Evolutionary conservation across 2,329 filamentous ascomycete species (phyloP), one percentile per base, ranked within the genome.

Genomic region (Aspergillus ochraceoroseus): DNA sequence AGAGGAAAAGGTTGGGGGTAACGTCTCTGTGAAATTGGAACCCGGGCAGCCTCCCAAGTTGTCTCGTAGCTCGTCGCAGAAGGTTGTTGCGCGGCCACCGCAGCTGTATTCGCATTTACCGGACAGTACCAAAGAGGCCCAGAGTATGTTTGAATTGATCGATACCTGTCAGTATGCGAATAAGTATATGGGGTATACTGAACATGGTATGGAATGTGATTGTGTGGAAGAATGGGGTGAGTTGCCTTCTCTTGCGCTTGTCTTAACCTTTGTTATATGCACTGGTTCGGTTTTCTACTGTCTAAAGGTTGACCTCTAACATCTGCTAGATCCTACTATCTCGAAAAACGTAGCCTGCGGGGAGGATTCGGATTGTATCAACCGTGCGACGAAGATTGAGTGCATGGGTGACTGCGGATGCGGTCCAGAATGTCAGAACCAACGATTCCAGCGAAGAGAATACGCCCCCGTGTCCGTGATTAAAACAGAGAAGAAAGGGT

Each of bases 401-500:
- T 98, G 92, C 63, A 76, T 86, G 23, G 80, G 80, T 46, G 84
- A 89, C 53, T 92, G 89, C 66, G 86, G 87, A 59, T 98, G 92
- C 65, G 89, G 89, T 39, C 72, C 79, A 25, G 80, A 79, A 33
- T 98, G 92, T 64, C 86, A 94, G 63, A 98, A 98, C 61, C 88
- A 95, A 65, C 83, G 92, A 46, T 96, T 98, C 58, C 87, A 94
- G 65, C 83, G 80, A 54, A 89, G 83, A 65, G 79, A 94, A 57
- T 96, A 92, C 60, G 89, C 90, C 58, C 70, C 85, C 53, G 92
- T 98, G 44, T 85, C 88, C 2, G 90, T 98, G 57, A 94, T 98
- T 73, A 90, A 94, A 64, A 96, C 92, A 0, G 89, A 95, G 47
- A 95, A 96, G 72, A 98, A 98, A 66, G 92, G 92, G 27, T 96